phyloP scores from a whole-genome alignment of 768 basidiomycete species.

The Suillus discolor region DNA sequence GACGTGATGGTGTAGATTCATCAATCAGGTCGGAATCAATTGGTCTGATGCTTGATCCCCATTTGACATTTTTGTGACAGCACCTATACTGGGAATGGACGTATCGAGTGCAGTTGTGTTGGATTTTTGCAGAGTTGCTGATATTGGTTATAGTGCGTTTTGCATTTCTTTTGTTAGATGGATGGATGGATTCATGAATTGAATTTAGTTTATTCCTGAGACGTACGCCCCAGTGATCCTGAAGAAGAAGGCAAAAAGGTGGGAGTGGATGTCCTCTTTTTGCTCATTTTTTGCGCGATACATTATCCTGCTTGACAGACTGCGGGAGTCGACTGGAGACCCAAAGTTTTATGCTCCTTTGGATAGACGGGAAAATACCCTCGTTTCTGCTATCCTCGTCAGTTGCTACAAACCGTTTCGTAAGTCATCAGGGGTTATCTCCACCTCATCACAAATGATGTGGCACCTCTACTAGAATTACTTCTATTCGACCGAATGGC shows the following conservation, averaged over 20 bases:
- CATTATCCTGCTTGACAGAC: conserved; percentile 30
- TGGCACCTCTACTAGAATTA: conserved; percentile 45
- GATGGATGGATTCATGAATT: not conserved
- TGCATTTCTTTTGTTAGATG: not conserved
- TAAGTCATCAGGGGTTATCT: conserved; percentile 35
- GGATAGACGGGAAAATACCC: conserved; percentile 49
- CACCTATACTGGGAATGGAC: conserved; percentile 76
- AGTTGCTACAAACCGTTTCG: conserved; percentile 77
- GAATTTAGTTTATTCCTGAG: conserved; percentile 65
- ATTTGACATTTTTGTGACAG: conserved; percentile 30
- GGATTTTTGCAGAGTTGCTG: conserved; percentile 59
- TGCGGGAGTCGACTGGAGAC: conserved; percentile 60
- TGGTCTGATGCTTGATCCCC: not conserved
- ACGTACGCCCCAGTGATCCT: conserved; percentile 66
- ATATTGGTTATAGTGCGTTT: conserved; percentile 52
- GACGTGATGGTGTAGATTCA: conserved; percentile 47
- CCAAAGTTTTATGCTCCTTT: conserved; percentile 56
- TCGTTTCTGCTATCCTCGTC: conserved; percentile 49
- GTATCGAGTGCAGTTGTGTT: conserved; percentile 69
- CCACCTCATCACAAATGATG: not conserved
- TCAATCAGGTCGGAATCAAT: conserved; percentile 56
- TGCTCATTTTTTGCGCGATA: not conserved
- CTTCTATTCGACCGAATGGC: conserved; percentile 76
- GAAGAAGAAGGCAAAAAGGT: conserved; percentile 61
- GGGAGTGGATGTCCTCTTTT: conserved; percentile 11